Conservation (phyloP, 2,329 filamentous ascomycete genomes). For the Arthrobotrys entomopaga region DNA sequence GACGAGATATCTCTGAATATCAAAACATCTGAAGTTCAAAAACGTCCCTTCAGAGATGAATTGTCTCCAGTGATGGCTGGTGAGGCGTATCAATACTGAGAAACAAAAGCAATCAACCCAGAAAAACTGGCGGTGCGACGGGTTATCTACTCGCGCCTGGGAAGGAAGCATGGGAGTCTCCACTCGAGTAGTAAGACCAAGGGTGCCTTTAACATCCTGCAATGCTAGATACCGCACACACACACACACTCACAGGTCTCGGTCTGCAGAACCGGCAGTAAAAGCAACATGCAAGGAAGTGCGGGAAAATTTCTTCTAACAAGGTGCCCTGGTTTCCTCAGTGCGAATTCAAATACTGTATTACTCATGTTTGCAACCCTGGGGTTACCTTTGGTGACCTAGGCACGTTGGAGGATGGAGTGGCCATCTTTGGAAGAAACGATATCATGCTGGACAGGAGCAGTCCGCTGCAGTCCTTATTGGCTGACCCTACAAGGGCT, state of each 20-base stretch:
- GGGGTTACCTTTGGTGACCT: slow-evolving; percentile 51
- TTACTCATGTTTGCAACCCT: slow-evolving; percentile 55
- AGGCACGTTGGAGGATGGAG: slow-evolving; percentile 43
- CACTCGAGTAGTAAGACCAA: slow-evolving; percentile 40
- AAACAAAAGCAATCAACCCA: slow-evolving; percentile 34
- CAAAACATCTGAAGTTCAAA: slow-evolving; percentile 55
- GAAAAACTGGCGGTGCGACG: slow-evolving; percentile 51
- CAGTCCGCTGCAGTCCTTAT: slow-evolving; percentile 48
- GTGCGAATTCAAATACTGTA: slow-evolving; percentile 53
- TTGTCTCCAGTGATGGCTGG: slow-evolving; percentile 55
- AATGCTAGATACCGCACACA: slow-evolving; percentile 46
- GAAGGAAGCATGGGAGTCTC: slow-evolving; percentile 23
- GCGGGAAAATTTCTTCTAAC: slow-evolving; percentile 52
- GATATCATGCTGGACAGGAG: slow-evolving; percentile 39
- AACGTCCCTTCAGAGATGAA: slow-evolving; percentile 51
- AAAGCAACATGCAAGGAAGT: slow-evolving; percentile 52
- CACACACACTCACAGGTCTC: slow-evolving; percentile 12
- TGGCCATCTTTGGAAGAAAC: slow-evolving; percentile 39
- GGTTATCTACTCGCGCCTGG: slow-evolving; percentile 49
- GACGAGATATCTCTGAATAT: slow-evolving; percentile 42
- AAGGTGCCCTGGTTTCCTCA: slow-evolving; percentile 45
- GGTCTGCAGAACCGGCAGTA: slow-evolving; percentile 46
- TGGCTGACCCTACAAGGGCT: slow-evolving; percentile 49
- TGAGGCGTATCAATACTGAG: slow-evolving; percentile 48
- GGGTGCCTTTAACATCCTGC: slow-evolving; percentile 43